Percentiles rank a stretch among this genome's conserved stretches.
These are phyloP conservation scores for Glycine soja DNA, from an alignment of 306 rosid species.

Conservation along the genomic window DNA sequence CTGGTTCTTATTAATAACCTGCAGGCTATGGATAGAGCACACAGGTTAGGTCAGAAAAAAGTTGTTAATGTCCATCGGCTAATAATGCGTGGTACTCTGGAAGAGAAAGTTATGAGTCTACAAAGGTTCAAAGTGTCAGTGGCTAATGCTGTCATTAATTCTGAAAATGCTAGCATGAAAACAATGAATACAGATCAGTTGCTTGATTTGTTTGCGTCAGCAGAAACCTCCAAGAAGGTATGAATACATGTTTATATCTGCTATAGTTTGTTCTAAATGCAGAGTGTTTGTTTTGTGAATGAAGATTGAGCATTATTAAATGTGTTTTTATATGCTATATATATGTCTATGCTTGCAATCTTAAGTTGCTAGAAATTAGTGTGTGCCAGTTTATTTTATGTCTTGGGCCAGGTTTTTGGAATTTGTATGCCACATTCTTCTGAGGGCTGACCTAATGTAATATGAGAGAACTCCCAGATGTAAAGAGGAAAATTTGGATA, in stretches of 20 bases:
- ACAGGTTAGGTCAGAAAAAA: conserved; percentile 93
- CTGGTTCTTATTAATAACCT: conserved; percentile 29
- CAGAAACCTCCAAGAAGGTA: conserved; percentile 82
- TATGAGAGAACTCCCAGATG: not conserved
- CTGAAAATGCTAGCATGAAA: conserved; percentile 95
- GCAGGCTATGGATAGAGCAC: conserved; percentile 99
- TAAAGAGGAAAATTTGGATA: not conserved
- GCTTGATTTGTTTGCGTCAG: conserved; percentile 93
- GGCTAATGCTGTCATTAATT: conserved; percentile 94
- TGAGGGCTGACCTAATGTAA: not conserved
- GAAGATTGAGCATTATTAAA: not conserved
- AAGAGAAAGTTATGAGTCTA: conserved; percentile 97
- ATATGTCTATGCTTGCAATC: not conserved
- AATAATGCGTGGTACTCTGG: conserved; percentile 97
- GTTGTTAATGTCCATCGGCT: conserved; percentile 96
- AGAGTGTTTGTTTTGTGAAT: conserved; percentile 5
- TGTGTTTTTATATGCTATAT: conserved; percentile 9
- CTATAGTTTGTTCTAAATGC: conserved; percentile 11
- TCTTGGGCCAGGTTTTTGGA: conserved; percentile 7
- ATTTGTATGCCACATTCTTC: not conserved
- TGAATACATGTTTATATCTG: conserved; percentile 18
- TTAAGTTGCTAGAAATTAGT: conserved; percentile 6
- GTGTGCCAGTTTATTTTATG: not conserved
- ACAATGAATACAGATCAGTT: conserved; percentile 99
- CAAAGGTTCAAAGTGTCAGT: conserved; percentile 88